Conservation (phyloP, 352 stramenopile genomes). For the Elongisporangium prolatum region DNA sequence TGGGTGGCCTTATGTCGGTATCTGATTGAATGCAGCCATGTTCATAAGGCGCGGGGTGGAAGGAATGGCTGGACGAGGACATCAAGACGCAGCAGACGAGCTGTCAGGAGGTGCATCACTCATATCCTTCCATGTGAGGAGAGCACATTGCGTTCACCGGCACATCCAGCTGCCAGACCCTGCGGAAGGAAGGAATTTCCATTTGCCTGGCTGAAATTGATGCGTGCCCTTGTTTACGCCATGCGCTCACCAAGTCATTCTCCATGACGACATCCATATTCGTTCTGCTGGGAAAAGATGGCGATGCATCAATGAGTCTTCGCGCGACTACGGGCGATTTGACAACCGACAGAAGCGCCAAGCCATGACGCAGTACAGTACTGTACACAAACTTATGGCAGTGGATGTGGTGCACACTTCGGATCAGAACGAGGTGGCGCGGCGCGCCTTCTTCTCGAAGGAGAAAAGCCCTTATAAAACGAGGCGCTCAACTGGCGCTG, state of each 20-base stretch:
- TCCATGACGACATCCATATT: not conserved
- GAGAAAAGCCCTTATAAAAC: not conserved
- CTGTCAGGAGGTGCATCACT: not conserved
- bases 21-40: not conserved
- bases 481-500: not conserved
- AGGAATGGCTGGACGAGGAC: not conserved
- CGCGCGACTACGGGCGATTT: not conserved
- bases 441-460: no score
- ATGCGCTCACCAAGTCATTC: not conserved
- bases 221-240: not conserved
- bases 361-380: not conserved
- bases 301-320: not conserved
- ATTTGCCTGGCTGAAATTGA: not conserved
- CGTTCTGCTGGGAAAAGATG: not conserved
- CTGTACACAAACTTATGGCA: not conserved
- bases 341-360: not conserved
- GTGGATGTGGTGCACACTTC: not conserved
- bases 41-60: not conserved
- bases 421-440: not conserved
- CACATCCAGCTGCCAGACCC: not conserved
- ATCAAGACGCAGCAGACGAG: not conserved
- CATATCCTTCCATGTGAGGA: not conserved
- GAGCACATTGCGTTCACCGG: not conserved
- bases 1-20: not conserved
- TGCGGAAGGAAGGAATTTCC: not conserved